These are phyloP conservation scores for Suillus paluster DNA, from an alignment of 768 basidiomycete genomes.

Conservation along the genomic window DNA sequence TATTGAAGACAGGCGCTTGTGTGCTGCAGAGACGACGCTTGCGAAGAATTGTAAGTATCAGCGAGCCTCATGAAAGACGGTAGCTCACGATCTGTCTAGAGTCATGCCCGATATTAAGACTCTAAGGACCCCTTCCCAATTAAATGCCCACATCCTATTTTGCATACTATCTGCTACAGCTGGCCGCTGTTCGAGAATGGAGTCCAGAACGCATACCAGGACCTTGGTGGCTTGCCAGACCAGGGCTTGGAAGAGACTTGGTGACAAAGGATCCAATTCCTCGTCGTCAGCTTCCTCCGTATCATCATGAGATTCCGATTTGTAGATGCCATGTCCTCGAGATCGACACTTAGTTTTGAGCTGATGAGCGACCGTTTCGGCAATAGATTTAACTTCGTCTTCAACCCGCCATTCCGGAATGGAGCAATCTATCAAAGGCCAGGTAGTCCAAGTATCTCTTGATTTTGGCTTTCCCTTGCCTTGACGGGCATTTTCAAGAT, in stretches of 20 bases:
- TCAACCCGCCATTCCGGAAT: constrained; percentile 72
- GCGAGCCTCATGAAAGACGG: constrained; percentile 13
- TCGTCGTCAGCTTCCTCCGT: constrained; percentile 32
- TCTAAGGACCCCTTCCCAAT: constrained; percentile 67
- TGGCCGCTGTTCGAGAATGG: constrained; percentile 60
- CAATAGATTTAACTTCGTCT: constrained; percentile 65
- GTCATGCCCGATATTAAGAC: constrained; percentile 48
- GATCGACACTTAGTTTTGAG: constrained; percentile 6
- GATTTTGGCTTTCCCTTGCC: constrained; percentile 22
- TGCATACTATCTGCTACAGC: constrained; percentile 62
- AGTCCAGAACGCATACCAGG: constrained; percentile 55
- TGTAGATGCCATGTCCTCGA: constrained; percentile 7
- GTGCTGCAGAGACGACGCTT: constrained; percentile 29
- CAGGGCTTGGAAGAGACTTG: constrained; percentile 40
- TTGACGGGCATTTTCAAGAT: constrained; percentile 31
- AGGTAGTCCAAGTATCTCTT: constrained; percentile 69
- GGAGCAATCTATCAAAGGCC: constrained; percentile 75
- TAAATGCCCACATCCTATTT: constrained; percentile 62
- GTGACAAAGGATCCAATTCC: constrained; percentile 32
- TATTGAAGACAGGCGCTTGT: constrained; percentile 33
- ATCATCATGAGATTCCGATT: constrained; percentile 21
- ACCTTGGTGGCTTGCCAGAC: constrained; percentile 47
- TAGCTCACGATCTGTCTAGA: constrained; percentile 32
- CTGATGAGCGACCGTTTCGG: constrained; percentile 39
- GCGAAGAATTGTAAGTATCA: background rate